Percentiles rank a stretch among this genome's conserved stretches.
Evolutionary conservation across 805 yeast species (phyloP).

Genomic region (Nakazawaea wickerhamii): DNA sequence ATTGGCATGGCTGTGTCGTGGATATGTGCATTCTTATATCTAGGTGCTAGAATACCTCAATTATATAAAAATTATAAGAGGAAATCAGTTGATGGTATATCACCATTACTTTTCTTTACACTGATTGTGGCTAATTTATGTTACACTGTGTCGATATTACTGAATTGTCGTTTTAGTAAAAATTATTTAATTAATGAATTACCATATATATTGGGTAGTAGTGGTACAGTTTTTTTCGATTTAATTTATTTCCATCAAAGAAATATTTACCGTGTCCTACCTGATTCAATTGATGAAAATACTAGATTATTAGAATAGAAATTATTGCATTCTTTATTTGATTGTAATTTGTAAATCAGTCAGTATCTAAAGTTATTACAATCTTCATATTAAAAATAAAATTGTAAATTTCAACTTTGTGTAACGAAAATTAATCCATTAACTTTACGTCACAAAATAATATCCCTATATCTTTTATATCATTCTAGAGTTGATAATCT

Average conservation of each 20-base stretch:
- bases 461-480: no score
- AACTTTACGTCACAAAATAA: no score
- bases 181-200: conserved; percentile 61
- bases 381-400: no score
- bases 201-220: conserved; percentile 79
- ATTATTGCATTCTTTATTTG: background rate
- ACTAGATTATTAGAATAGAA: conserved; percentile 1
- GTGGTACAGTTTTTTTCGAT: conserved; percentile 83
- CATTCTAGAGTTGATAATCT: no score
- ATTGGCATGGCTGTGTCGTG: conserved; percentile 61
- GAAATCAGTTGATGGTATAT: conserved; percentile 81
- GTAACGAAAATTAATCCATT: no score
- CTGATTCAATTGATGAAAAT: background rate
- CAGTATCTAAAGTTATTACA: no score
- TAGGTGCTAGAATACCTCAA: conserved; percentile 81
- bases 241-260: conserved; percentile 61
- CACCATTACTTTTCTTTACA: conserved; percentile 72
- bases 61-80: conserved; percentile 67
- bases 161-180: conserved; percentile 48
- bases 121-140: conserved; percentile 76
- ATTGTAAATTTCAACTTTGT: no score
- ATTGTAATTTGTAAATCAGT: no score
- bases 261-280: conserved; percentile 24
- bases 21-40: conserved; percentile 71
- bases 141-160: conserved; percentile 69